phyloP scores from a whole-genome alignment of 306 rosid genomes.

The Quercus wislizeni region DNA sequence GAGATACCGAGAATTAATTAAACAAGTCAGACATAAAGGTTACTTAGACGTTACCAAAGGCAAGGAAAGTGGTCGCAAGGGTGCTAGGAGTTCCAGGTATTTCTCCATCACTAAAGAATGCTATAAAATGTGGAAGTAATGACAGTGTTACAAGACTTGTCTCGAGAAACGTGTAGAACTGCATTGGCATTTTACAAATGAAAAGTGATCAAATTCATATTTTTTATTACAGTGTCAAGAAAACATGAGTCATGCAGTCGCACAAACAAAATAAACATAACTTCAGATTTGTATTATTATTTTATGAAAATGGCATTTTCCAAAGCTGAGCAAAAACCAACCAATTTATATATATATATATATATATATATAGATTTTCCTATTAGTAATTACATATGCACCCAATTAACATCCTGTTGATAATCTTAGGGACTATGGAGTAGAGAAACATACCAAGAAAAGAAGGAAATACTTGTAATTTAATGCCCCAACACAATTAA shows the following conservation, averaged over 20 bases:
- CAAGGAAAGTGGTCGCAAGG: constrained; percentile 97
- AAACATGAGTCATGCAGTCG: neutral
- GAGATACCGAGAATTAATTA: constrained; percentile 17
- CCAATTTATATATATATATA: neutral
- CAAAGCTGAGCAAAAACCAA: constrained; percentile 9
- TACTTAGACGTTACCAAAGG: constrained; percentile 64
- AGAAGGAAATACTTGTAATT: constrained; percentile 94
- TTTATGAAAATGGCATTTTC: constrained; percentile 4
- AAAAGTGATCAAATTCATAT: constrained; percentile 13
- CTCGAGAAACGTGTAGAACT: constrained; percentile 98
- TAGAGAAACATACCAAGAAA: constrained; percentile 70
- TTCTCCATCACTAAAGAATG: constrained; percentile 93
- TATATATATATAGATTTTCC: too few relatives aligned
- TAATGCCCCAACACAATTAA: constrained; percentile 93
- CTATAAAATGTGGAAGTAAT: constrained; percentile 77
- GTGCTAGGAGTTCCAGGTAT: constrained; percentile 95
- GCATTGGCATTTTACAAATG: constrained; percentile 36
- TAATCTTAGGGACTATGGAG: neutral
- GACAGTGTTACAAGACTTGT: constrained; percentile 84
- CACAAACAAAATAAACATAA: constrained; percentile 14
- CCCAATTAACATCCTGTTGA: neutral
- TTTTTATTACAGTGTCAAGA: neutral
- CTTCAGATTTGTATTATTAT: neutral
- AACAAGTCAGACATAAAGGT: neutral
- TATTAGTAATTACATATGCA: too few relatives aligned